Evolutionary conservation across 2,329 filamentous ascomycete genomes (phyloP).

Genomic region (Claviceps sp.): DNA sequence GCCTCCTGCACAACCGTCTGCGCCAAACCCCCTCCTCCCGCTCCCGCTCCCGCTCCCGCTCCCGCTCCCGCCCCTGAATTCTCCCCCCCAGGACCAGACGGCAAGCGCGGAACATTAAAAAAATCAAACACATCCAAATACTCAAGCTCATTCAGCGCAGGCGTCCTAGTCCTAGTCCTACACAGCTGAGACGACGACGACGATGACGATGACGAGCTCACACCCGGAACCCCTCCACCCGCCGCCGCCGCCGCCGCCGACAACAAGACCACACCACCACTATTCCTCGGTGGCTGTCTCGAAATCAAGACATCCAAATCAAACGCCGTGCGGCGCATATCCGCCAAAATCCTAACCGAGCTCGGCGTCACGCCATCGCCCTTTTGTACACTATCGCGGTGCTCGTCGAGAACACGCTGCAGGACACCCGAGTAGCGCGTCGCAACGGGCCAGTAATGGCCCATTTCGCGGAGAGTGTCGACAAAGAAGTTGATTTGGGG

Average conservation of each 20-base stretch:
- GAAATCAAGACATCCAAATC: constrained; percentile 85
- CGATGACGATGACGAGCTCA: no score
- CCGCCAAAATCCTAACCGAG: constrained; percentile 73
- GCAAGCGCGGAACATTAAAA: constrained; percentile 76
- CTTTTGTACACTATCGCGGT: constrained; percentile 62
- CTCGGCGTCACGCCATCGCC: constrained; percentile 66
- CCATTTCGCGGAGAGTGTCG: constrained; percentile 67
- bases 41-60: no score
- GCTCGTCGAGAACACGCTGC: constrained; percentile 74
- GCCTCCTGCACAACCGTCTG: constrained; percentile 17
- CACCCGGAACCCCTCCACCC: no score
- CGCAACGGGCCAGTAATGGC: constrained; percentile 74
- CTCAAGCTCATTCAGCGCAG: constrained; percentile 71
- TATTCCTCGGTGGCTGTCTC: constrained; percentile 47
- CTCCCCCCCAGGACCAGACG: constrained; percentile 10
- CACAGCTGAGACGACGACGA: no score
- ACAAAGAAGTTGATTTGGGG: constrained; percentile 73
- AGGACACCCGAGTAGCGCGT: constrained; percentile 69
- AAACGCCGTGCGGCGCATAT: constrained; percentile 84
- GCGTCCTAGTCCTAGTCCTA: constrained; percentile 37
- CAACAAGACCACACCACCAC: constrained; percentile 21
- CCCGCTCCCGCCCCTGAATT: no score
- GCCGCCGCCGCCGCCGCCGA: no score
- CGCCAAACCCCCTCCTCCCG: constrained; percentile 18
- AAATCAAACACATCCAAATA: constrained; percentile 91